A percentile compares a stretch with the other conserved stretches of the same genome.
phyloP scores from a whole-genome alignment of 2,329 filamentous ascomycete species.

The Fusarium keratoplasticum region DNA sequence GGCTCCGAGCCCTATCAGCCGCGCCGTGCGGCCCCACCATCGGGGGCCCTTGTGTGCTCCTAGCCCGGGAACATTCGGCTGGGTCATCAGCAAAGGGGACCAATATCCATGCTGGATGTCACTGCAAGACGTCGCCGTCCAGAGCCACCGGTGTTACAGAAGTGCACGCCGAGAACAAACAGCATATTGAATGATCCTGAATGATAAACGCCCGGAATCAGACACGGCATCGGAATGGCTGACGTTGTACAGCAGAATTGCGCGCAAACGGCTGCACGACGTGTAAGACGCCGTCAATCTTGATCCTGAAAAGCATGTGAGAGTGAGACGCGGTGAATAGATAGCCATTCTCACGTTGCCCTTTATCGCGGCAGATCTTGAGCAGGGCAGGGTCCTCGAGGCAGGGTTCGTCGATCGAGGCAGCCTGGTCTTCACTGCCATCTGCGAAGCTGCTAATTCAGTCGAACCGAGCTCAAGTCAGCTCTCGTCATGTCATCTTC shows the following conservation, averaged over 20 bases:
- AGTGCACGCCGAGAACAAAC: slow-evolving; percentile 8
- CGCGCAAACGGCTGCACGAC: slow-evolving; percentile 4
- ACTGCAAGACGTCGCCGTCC: background rate
- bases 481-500: slow-evolving; percentile 31
- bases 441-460: slow-evolving; percentile 20
- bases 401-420: slow-evolving; percentile 18
- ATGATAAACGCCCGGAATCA: background rate
- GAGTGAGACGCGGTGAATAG: slow-evolving; percentile 34
- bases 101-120: slow-evolving; percentile 23
- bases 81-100: slow-evolving; percentile 27
- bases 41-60: slow-evolving; percentile 3
- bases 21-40: slow-evolving; percentile 41
- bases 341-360: slow-evolving; percentile 22
- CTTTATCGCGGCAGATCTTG: slow-evolving; percentile 21
- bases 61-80: slow-evolving; percentile 24
- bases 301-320: slow-evolving; percentile 38
- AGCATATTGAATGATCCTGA: slow-evolving; percentile 13
- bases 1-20: slow-evolving; percentile 46
- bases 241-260: background rate
- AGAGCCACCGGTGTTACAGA: slow-evolving; percentile 9
- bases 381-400: slow-evolving; percentile 19
- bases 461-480: slow-evolving; percentile 29
- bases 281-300: slow-evolving; percentile 5
- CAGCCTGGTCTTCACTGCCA: slow-evolving; percentile 7
- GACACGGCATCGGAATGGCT: slow-evolving; percentile 5